These are phyloP conservation scores for Penicillium robsamsonii DNA, from an alignment of 495 filamentous ascomycete genomes.

Conservation along the genomic window DNA sequence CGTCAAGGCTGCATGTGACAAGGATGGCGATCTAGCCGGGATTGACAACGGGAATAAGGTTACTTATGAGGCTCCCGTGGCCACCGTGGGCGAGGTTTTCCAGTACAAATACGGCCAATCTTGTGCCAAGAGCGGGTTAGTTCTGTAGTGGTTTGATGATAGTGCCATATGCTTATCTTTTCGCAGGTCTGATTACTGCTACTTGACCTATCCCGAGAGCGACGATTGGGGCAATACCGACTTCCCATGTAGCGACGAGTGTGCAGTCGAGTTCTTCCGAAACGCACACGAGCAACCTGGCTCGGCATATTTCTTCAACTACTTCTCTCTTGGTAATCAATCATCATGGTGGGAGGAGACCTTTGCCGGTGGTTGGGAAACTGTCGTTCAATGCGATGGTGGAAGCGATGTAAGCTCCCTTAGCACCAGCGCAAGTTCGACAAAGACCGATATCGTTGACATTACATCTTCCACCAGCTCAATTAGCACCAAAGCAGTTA, in stretches of 20 bases:
- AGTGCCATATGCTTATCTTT: slow-evolving; percentile 13
- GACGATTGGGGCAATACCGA: slow-evolving; percentile 16
- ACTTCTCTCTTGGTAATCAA: slow-evolving; percentile 20
- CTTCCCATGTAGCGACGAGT: slow-evolving; percentile 27
- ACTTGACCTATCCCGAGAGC: slow-evolving; percentile 21
- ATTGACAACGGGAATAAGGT: slow-evolving; percentile 13
- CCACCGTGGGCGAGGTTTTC: slow-evolving; percentile 27
- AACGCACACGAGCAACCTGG: slow-evolving; percentile 29
- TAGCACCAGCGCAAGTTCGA: slow-evolving; percentile 17
- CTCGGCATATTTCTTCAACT: slow-evolving; percentile 24
- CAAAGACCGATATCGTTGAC: slow-evolving; percentile 14
- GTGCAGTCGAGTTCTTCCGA: slow-evolving; percentile 25
- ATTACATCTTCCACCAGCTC: slow-evolving; percentile 13
- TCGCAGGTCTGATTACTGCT: slow-evolving; percentile 27
- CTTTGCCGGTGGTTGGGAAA: slow-evolving; percentile 27
- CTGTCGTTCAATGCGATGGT: slow-evolving; percentile 23
- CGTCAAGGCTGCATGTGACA: slow-evolving; percentile 23
- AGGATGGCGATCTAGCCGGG: slow-evolving; percentile 27
- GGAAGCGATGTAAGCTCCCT: slow-evolving; percentile 19
- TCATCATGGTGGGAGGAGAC: slow-evolving; percentile 22
- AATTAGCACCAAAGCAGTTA: slow-evolving; percentile 4
- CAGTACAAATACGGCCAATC: slow-evolving; percentile 27
- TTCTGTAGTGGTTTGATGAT: slow-evolving; percentile 4
- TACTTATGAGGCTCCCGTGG: slow-evolving; percentile 21
- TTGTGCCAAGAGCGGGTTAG: slow-evolving; percentile 28